Percentiles rank a stretch among this genome's conserved stretches.
phyloP scores from a whole-genome alignment of 768 basidiomycete species.

The Calocera viscosa region DNA sequence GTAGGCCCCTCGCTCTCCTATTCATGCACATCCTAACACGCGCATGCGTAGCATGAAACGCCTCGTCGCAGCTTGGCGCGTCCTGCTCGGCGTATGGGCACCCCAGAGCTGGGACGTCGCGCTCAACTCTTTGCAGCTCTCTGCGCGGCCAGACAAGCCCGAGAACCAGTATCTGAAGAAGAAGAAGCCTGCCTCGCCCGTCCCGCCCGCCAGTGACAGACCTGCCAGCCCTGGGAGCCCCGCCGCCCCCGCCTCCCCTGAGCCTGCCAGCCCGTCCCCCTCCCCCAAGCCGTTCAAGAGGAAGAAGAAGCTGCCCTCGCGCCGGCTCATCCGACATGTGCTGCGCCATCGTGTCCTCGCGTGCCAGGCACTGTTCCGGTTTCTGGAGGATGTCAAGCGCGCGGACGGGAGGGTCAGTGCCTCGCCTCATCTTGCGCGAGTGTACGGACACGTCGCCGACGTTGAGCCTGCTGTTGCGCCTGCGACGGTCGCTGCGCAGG shows the following conservation, averaged over 20 bases:
- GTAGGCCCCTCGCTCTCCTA: constrained; percentile 34
- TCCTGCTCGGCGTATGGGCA: constrained; percentile 90
- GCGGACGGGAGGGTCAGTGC: constrained; percentile 27
- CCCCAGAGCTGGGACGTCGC: constrained; percentile 75
- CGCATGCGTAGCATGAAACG: constrained; percentile 54
- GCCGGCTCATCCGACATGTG: constrained; percentile 78
- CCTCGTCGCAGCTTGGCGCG: constrained; percentile 84
- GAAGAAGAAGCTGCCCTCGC: constrained; percentile 50
- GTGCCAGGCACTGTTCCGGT: constrained; percentile 55
- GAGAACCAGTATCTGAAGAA: constrained; percentile 7
- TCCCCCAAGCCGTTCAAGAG: constrained; percentile 17
- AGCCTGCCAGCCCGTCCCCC: constrained; percentile 12
- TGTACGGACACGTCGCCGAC: constrained; percentile 38
- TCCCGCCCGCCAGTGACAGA: constrained; percentile 4
- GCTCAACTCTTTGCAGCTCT: constrained; percentile 46
- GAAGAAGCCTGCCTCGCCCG: constrained; percentile 13
- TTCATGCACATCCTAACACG: background rate
- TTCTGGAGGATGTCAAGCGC: constrained; percentile 49
- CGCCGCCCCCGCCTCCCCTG: constrained; percentile 10
- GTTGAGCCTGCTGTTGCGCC: too few relatives aligned
- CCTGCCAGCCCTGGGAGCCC: constrained; percentile 17
- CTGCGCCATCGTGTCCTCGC: constrained; percentile 77
- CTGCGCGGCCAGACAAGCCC: constrained; percentile 19
- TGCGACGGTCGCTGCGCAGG: background rate
- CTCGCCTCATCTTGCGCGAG: constrained; percentile 36